Conservation (phyloP, 2,329 filamentous ascomycete species). For the Blastomyces silverae region DNA sequence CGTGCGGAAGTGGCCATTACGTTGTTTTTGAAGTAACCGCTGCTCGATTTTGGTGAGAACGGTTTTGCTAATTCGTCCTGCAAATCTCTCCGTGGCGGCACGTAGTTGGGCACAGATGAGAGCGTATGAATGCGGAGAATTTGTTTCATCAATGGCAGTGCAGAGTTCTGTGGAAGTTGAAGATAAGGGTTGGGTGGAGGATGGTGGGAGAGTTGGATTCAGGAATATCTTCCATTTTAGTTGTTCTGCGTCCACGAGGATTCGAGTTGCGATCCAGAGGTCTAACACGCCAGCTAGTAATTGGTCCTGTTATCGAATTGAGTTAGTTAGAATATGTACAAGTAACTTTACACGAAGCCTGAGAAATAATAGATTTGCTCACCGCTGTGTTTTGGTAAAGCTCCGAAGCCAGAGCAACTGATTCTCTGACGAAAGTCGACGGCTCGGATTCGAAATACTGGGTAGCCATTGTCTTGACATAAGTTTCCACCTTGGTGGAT, state of each 20-base stretch:
- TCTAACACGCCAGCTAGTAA: constrained; percentile 49
- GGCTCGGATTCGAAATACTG: constrained; percentile 46
- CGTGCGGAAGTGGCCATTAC: constrained; percentile 52
- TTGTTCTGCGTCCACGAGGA: constrained; percentile 46
- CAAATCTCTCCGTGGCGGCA: constrained; percentile 50
- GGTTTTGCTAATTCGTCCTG: constrained; percentile 46
- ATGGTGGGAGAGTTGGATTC: constrained; percentile 39
- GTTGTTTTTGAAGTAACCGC: constrained; percentile 52
- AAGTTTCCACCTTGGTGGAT: constrained; percentile 48
- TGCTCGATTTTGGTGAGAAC: constrained; percentile 56
- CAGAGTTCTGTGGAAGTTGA: constrained; percentile 38
- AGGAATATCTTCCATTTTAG: constrained; percentile 46
- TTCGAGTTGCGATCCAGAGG: constrained; percentile 51
- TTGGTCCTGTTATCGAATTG: constrained; percentile 32
- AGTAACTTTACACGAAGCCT: constrained; percentile 5
- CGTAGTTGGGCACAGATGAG: constrained; percentile 51
- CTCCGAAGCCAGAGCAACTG: constrained; percentile 39
- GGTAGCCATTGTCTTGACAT: constrained; percentile 46
- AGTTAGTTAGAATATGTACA: background rate
- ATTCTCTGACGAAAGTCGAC: constrained; percentile 48
- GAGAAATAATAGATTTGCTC: constrained; percentile 11
- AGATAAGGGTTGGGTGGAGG: constrained; percentile 33
- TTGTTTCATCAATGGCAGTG: constrained; percentile 36
- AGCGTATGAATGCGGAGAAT: constrained; percentile 41
- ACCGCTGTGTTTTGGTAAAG: constrained; percentile 37